Percentiles rank a stretch among this genome's conserved stretches.
Evolutionary conservation across 371 early-diverging fungal genomes (phyloP).

Genomic region (Mortierella sp.): DNA sequence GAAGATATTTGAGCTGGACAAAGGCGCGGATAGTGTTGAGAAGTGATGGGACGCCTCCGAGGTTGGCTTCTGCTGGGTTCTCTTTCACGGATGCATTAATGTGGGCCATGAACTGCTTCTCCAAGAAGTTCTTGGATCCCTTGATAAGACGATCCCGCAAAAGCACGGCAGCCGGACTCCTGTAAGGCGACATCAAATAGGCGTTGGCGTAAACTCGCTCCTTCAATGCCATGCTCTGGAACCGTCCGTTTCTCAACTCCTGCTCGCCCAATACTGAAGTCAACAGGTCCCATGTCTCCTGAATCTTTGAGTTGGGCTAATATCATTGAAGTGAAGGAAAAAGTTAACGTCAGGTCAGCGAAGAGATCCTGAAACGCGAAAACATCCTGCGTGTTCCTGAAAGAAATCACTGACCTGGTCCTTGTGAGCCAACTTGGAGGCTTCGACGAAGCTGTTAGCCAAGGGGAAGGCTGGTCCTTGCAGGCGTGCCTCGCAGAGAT

Average conservation of each 20-base stretch:
- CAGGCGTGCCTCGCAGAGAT: slow-evolving; percentile 48
- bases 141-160: slow-evolving; percentile 49
- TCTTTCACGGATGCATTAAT: slow-evolving; percentile 70
- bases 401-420: slow-evolving; percentile 45
- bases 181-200: slow-evolving; percentile 52
- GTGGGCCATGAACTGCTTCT: slow-evolving; percentile 63
- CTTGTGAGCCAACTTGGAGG: slow-evolving; percentile 51
- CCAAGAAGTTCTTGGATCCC: slow-evolving; percentile 53
- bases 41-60: slow-evolving; percentile 82
- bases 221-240: slow-evolving; percentile 56
- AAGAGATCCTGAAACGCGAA: not conserved
- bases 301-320: slow-evolving; percentile 57
- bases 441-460: slow-evolving; percentile 56
- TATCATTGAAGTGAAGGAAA: not conserved
- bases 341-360: not conserved
- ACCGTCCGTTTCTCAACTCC: slow-evolving; percentile 55
- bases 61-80: slow-evolving; percentile 71
- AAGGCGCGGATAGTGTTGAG: slow-evolving; percentile 76
- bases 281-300: slow-evolving; percentile 68
- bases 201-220: slow-evolving; percentile 60
- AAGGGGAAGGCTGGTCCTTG: slow-evolving; percentile 40
- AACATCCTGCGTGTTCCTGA: not conserved
- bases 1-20: slow-evolving; percentile 71
- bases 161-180: slow-evolving; percentile 30
- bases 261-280: slow-evolving; percentile 61